phyloP scores from a whole-genome alignment of 73 alveolate species.

The Paraurostyla sp. region DNA sequence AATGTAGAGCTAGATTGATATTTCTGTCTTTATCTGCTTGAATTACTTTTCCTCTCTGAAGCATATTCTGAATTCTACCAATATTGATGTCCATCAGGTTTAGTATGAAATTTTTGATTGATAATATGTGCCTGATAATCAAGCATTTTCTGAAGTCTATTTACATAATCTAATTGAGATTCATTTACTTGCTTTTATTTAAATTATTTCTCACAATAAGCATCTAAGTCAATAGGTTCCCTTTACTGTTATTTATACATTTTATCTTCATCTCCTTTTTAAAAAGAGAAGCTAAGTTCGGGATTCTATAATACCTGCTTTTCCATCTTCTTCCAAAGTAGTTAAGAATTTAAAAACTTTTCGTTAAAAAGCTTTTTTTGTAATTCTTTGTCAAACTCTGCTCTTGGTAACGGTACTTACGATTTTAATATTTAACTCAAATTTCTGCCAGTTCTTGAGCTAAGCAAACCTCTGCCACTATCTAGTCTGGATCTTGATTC shows the following conservation, averaged over 20 bases:
- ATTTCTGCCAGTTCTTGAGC: background rate
- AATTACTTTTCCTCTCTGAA: background rate
- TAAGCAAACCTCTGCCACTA: background rate
- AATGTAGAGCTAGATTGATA: background rate
- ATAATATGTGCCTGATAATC: background rate
- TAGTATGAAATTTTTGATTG: background rate
- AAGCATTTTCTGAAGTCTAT: constrained; percentile 30
- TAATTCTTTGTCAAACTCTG: background rate
- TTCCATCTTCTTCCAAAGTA: constrained; percentile 35
- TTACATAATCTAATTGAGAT: background rate
- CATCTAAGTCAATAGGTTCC: background rate
- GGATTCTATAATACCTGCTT: background rate
- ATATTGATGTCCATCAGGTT: constrained; percentile 14
- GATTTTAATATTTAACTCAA: constrained; percentile 16
- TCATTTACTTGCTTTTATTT: background rate
- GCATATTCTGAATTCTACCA: background rate
- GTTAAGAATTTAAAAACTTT: background rate
- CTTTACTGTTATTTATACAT: background rate
- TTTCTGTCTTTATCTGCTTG: background rate
- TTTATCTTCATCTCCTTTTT: background rate
- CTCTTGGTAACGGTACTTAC: constrained; percentile 16
- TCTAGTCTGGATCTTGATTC: background rate
- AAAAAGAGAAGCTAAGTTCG: no score
- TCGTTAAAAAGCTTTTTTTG: background rate
- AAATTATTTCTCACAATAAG: background rate